Base-by-base conservation (phyloP, 139 green algal genomes). In the Chlamydomonas applanata region DNA sequence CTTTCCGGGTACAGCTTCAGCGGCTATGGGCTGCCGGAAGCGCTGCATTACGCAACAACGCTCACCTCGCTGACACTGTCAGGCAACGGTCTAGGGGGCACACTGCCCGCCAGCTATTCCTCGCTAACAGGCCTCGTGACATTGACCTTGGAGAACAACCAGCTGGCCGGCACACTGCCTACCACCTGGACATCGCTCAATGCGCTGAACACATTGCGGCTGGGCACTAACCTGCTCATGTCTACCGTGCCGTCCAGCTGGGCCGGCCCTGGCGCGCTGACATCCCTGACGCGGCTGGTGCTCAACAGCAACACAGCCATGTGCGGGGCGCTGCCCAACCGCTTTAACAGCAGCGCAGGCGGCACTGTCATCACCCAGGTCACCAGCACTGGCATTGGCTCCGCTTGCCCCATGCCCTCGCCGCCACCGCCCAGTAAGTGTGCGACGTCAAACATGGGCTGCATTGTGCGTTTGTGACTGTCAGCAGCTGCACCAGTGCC, bases 91-190 rank as follows among this genome's bases (percentile, higher is more conserved):
- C 40, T 49, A 11, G 7, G 40, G 40, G 40, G 35, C 65, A 57
- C 11, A 11, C 69, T 74, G 25, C 69, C 27, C 20, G 49, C 13
- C 27, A 36, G 17, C 25, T 74, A 33, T 5, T 49, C 24, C 29
- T 46, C 69, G 4, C 69, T 74, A 5, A 65, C 69, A 4, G 69
- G 19, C 46, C 69, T 74, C 29, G 27, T n/a, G 3, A 19, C 33
- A 44, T 13, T 74, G 27, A 45, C 27, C 46, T 24, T 74, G 33
- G 32, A 11, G 1, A 40, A 30, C 3, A 71, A 71, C 49, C 25
- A 19, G 13, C 69, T 82, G 44, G 59, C 24, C 49, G 76, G 76
- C 52, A 49, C n/a, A 4, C 49, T 82, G 35, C 76, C 76, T 2
- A 17, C 20, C 5, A 24, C 7, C 13, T 77, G 72, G 72, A 64